Evolutionary conservation across 306 rosid genomes (phyloP), one percentile per base, ranked within the genome.

Genomic region (Argentina anserina): DNA sequence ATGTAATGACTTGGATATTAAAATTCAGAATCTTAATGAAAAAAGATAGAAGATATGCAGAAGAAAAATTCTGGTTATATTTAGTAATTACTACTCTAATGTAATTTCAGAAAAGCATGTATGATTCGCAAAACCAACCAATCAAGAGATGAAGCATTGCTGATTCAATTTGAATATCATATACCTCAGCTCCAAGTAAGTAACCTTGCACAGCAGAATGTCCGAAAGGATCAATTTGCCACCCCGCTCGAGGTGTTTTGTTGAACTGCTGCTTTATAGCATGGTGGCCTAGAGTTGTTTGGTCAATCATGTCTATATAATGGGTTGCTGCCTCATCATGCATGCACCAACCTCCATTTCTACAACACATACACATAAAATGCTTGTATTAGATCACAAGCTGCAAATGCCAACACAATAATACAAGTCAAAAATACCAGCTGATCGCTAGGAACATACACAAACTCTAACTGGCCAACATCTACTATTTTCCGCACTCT

Each of bases 341-440:
- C 98, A 93, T 93, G 23, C 96, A 89, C 98, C 98, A 93, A 39
- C 97, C 98, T 11, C 97, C 98, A 76, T 93, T 93, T 77, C 98
- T 93, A 70, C 69, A 25, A 60, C 29, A 60, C 29, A 20, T 34
- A 47, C 20, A 26, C 60, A 47, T 36, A n/a, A 65, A 26, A 20
- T 40, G 10, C 63, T 23, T 41, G 4, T 17, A n/a, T 17, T 12
- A 5, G 3, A 58, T 3, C 0, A 23, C 18, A 36, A 6, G 36
- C 40, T 25, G 3, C 34, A 61, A 18, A 29, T 20, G 11, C 46
- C 75, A 23, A 65, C 1, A 25, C 33, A 45, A 66, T 28, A 12
- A 47, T 17, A 40, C 66, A n/a, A 46, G 34, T 56, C 18, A 4
- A 12, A 71, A 7, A 77, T 33, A 65, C 65, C 36, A 20, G 33